These are phyloP conservation scores for Tulasnella sp. DNA, from an alignment of 768 basidiomycete genomes.

Conservation along the genomic window DNA sequence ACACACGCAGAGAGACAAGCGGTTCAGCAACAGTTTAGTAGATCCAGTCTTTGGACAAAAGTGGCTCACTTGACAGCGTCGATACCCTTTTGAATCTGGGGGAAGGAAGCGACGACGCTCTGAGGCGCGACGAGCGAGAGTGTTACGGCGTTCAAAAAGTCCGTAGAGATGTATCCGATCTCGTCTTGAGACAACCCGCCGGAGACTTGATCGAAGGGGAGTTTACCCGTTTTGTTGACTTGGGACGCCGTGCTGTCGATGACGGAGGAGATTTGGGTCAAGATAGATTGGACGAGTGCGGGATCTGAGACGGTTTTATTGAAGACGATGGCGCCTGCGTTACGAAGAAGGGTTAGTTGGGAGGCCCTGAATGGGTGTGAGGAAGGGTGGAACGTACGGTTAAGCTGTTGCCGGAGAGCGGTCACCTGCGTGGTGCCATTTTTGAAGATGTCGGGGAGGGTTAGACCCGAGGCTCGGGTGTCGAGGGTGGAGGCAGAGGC, in stretches of 20 bases:
- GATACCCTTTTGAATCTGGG: not conserved
- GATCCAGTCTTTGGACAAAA: not conserved
- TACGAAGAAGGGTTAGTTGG: not conserved
- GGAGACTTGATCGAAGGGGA: not conserved
- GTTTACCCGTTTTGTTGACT: not conserved
- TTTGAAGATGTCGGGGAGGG: not conserved
- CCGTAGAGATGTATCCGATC: not conserved
- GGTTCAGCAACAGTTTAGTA: not conserved
- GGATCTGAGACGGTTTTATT: not conserved
- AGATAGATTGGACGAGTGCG: not conserved
- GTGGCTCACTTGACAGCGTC: not conserved
- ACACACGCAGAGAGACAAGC: not conserved
- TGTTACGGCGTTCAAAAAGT: not conserved
- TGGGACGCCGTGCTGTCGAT: not conserved
- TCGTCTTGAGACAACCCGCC: not conserved
- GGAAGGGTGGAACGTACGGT: not conserved
- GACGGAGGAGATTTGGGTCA: not conserved
- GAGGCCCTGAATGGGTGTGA: not conserved
- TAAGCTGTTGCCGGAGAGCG: not conserved
- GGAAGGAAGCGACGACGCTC: not conserved
- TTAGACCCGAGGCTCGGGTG: not conserved
- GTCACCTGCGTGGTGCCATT: not conserved
- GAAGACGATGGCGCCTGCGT: not conserved
- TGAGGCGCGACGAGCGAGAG: not conserved
- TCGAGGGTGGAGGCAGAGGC: not conserved